Conservation (phyloP, 2,329 filamentous ascomycete species). For the Neocucurbitaria cava region DNA sequence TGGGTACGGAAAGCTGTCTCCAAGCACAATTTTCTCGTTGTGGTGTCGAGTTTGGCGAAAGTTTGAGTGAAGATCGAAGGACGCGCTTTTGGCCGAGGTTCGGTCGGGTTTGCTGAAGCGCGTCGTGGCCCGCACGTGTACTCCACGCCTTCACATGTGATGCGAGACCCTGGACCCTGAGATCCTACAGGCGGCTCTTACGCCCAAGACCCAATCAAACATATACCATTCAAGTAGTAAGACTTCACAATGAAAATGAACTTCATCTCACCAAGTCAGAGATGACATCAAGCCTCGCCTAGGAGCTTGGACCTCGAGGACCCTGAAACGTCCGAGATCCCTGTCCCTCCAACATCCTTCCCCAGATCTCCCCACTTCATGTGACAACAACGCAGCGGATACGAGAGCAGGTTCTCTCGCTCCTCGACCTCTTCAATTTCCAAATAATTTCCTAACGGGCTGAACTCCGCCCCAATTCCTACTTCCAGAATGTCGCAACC, state of each 20-base stretch:
- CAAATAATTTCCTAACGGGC: not conserved
- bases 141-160: slow-evolving; percentile 11
- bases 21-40: not conserved
- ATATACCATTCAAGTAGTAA: not conserved
- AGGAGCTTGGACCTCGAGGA: not conserved
- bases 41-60: not conserved
- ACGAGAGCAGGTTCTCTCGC: not conserved
- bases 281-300: not conserved
- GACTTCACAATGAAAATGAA: not conserved
- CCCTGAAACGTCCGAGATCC: not conserved
- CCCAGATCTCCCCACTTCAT: slow-evolving; percentile 2
- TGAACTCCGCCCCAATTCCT: not conserved
- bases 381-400: not conserved
- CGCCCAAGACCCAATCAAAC: not conserved
- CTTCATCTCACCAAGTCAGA: not conserved
- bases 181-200: not conserved
- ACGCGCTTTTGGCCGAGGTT: slow-evolving; percentile 15
- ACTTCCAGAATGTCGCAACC: slow-evolving; percentile 11
- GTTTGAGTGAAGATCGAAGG: not conserved
- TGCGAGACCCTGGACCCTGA: slow-evolving; percentile 4
- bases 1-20: not conserved
- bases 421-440: not conserved
- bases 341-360: not conserved
- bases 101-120: slow-evolving; percentile 7
- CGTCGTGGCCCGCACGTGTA: slow-evolving; percentile 11